These are phyloP conservation scores for Aspergillus nidulans DNA, from an alignment of 495 filamentous ascomycete genomes.

Conservation along the genomic window DNA sequence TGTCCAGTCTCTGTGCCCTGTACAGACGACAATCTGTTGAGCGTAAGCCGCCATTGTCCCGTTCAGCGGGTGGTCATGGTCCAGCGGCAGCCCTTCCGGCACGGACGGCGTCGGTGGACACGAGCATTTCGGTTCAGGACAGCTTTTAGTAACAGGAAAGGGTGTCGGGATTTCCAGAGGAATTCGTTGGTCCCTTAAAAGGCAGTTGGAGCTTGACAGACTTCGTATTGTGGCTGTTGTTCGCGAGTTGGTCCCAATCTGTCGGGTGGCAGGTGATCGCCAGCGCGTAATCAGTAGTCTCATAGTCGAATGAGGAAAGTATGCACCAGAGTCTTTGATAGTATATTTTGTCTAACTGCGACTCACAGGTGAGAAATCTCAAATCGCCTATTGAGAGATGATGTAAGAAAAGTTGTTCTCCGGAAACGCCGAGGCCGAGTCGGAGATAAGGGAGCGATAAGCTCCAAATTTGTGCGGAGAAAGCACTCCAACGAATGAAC, in stretches of 20 bases:
- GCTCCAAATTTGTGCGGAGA: not conserved
- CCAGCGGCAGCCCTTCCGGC: constrained; percentile 70
- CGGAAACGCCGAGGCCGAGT: constrained; percentile 10
- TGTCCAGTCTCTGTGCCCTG: constrained; percentile 76
- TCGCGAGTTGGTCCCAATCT: constrained; percentile 4
- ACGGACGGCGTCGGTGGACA: constrained; percentile 62
- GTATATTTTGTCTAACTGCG: not conserved
- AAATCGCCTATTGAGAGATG: not conserved
- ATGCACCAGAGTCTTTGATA: not conserved
- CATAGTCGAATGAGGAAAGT: not conserved
- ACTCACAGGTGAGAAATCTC: not conserved
- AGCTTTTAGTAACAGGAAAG: constrained; percentile 50
- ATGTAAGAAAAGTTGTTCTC: not conserved
- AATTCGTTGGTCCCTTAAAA: constrained; percentile 20
- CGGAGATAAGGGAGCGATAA: constrained; percentile 16
- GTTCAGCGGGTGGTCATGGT: constrained; percentile 61
- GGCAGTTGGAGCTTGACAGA: constrained; percentile 24
- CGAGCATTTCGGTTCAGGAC: constrained; percentile 66
- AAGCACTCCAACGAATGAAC: not conserved
- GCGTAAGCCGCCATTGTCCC: constrained; percentile 75
- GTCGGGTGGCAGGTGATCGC: constrained; percentile 3
- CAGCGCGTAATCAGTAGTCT: constrained; percentile 7
- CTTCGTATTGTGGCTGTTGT: constrained; percentile 11
- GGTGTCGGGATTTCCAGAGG: constrained; percentile 39
- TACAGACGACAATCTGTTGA: constrained; percentile 78